Percentiles rank a stretch among this genome's conserved stretches.
phyloP scores from a whole-genome alignment of 2,329 filamentous ascomycete species.

The Xylariaceae sp. region DNA sequence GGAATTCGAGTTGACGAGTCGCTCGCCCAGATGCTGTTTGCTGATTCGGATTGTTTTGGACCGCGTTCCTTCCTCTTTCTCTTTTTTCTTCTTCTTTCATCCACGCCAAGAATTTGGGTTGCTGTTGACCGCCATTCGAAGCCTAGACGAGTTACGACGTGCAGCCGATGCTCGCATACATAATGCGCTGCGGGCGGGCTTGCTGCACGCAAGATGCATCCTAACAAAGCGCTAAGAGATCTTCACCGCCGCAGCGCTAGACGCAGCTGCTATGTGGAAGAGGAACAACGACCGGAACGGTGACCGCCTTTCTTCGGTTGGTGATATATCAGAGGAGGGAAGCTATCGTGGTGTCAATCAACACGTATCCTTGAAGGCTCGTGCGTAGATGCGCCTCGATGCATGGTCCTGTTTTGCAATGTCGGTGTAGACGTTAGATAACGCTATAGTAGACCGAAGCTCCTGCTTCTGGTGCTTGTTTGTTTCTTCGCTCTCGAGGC shows the following conservation, averaged over 20 bases:
- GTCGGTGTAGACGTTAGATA: constrained; percentile 20
- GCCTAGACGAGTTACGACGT: too few relatives aligned
- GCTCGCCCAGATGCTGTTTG: too few relatives aligned
- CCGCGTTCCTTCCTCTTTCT: too few relatives aligned
- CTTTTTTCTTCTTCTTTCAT: too few relatives aligned
- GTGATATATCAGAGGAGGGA: constrained; percentile 1
- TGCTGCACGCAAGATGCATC: too few relatives aligned
- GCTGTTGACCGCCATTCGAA: constrained; percentile 10
- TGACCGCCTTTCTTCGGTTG: constrained; percentile 15
- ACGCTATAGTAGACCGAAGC: constrained; percentile 1
- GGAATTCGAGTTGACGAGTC: too few relatives aligned
- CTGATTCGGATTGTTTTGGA: too few relatives aligned
- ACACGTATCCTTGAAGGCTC: constrained; percentile 4
- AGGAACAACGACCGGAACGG: constrained; percentile 4
- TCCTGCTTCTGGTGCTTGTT: not conserved
- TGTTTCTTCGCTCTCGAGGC: not conserved
- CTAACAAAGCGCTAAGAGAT: not conserved
- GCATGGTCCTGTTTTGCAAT: constrained; percentile 17
- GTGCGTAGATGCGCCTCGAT: constrained; percentile 10
- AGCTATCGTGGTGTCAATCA: constrained; percentile 2
- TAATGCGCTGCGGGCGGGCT: too few relatives aligned
- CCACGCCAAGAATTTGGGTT: not conserved
- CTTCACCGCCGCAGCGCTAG: constrained; percentile 15
- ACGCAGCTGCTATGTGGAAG: constrained; percentile 3
- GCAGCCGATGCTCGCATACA: too few relatives aligned